Base-by-base conservation (phyloP, 2,329 filamentous ascomycete species). In the Aspergillus candidus region DNA sequence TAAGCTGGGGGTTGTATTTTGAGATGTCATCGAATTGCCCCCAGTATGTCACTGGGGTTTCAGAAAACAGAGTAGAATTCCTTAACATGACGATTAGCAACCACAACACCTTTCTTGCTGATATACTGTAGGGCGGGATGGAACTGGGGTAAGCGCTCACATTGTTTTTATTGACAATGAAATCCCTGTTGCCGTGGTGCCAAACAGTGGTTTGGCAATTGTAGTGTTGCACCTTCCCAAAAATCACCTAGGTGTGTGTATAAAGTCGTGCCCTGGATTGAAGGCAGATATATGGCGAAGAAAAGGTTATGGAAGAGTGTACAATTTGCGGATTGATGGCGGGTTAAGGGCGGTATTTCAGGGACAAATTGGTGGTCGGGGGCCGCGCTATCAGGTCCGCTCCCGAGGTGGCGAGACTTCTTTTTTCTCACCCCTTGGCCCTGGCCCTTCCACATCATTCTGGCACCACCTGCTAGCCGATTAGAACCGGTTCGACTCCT, bases 1-100 rank as follows among this genome's bases (percentile, higher is more conserved):
- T 96, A 62, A 98, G 82, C 56, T 89, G 80, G 46, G 94, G 79
- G 78, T 95, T 93, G 76, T 80, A 79, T 54, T 79, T 77, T 18
- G 78, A 76, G 51, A 84, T 78, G 57, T 82, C 76, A 47, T 81
- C 74, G 61, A 79, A 84, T 50, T 82, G 77, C 56, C 73, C 77
- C 80, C 79, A 83, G 67, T 83, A 85, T 38, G 78, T 78, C 51
- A 76, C 74, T 42, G 73, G 69, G 53, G 70, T 51, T 14, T 62
- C 44, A 18, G 68, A 64, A 41, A 70, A 49, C 40, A 69, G 51
- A 6, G 70, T 72, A 13, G 72, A 72, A 61, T 77, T 78, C 69
- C 71, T 73, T 51, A 33, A 27, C 22, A 27, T 27, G 3, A 10
- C 10, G 2, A 27, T 27, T 10, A 27, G 22, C 8, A 27, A 10